Evolutionary conservation across 176 grass and related monocot species (phyloP), one percentile per base, ranked within the genome.

Genomic region (Rhynchospora breviuscula): DNA sequence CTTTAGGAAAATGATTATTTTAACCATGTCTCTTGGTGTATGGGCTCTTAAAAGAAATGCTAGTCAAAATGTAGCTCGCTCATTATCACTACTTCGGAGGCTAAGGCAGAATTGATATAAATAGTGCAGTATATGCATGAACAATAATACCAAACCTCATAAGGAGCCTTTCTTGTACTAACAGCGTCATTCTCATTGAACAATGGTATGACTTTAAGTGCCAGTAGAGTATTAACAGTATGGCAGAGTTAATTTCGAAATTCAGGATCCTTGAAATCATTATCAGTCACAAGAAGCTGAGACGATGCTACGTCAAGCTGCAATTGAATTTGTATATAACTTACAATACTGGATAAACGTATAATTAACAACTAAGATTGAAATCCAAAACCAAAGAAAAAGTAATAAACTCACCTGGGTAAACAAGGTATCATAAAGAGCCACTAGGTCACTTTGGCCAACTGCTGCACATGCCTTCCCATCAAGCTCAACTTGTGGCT

Each of bases 111-210:
- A 65, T 0, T 51, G 59, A 13, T 58, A 7, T 21, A 43, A 79
- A 4, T 59, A 67, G 53, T 9, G 4, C 40, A 44, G 46, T 49
- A 52, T 63, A 51, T 10, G 6, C 60, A 80, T 59, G 8, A 40
- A 13, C 88, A 85, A 71, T 65, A 44, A 76, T 22, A 79, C 56
- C 75, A 9, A 63, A 98, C 96, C 92, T 99, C 96, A 79, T 99
- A 99, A 83, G 96, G 96, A 91, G 96, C 96, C 79, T 87, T 99
- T 56, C 96, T 89, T 29, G 96, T 99, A 79, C 96, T 99, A 81
- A 99, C 87, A 12, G 96, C 91, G 85, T 99, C 96, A 90, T 99
- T 99, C 79, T 99, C 96, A 64, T 99, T 99, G 83, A 99, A 99
- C 76, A 99, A 79, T 11, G 96, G 96, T 86, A 99, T 81, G 83